Percentiles rank a stretch among this genome's conserved stretches.
These are phyloP conservation scores for Sporisorium scitamineum DNA, from an alignment of 1,284 basidiomycete genomes.

Conservation along the genomic window DNA sequence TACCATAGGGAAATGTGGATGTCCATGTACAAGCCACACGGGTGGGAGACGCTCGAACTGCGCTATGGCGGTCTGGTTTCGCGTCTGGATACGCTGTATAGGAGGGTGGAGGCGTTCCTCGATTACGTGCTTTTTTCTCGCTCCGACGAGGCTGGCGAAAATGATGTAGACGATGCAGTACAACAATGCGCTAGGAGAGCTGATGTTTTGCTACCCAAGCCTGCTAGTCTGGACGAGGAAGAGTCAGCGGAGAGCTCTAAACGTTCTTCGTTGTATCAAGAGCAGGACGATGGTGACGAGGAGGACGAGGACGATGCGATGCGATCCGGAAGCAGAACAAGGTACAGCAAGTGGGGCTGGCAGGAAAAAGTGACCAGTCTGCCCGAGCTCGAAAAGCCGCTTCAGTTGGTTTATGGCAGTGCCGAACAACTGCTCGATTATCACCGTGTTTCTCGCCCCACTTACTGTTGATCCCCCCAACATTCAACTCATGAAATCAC, in stretches of 20 bases:
- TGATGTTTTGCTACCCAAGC: slow-evolving; percentile 26
- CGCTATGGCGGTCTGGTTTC: slow-evolving; percentile 68
- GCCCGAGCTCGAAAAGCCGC: slow-evolving; percentile 53
- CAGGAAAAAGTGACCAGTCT: slow-evolving; percentile 41
- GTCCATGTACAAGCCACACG: slow-evolving; percentile 66
- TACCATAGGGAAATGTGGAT: slow-evolving; percentile 68
- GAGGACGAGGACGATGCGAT: slow-evolving; percentile 27
- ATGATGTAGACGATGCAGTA: slow-evolving; percentile 12
- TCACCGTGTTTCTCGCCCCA: slow-evolving; percentile 57
- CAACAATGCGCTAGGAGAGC: slow-evolving; percentile 5
- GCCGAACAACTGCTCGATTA: slow-evolving; percentile 62
- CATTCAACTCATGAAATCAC: neutral
- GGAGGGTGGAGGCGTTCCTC: slow-evolving; percentile 42
- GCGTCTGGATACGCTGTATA: slow-evolving; percentile 68
- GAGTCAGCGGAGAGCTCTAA: slow-evolving; percentile 2
- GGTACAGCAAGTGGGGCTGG: slow-evolving; percentile 24
- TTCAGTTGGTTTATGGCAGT: slow-evolving; percentile 59
- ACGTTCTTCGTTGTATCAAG: neutral
- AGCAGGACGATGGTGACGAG: slow-evolving; percentile 3
- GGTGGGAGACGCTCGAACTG: slow-evolving; percentile 69
- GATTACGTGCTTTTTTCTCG: slow-evolving; percentile 22
- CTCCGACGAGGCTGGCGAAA: neutral
- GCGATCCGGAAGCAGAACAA: slow-evolving; percentile 9
- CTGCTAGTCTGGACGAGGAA: slow-evolving; percentile 19
- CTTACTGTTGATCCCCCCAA: slow-evolving; percentile 49